Conservation (phyloP, 371 early-diverging fungal species). For the Homolaphlyctis polyrhiza region DNA sequence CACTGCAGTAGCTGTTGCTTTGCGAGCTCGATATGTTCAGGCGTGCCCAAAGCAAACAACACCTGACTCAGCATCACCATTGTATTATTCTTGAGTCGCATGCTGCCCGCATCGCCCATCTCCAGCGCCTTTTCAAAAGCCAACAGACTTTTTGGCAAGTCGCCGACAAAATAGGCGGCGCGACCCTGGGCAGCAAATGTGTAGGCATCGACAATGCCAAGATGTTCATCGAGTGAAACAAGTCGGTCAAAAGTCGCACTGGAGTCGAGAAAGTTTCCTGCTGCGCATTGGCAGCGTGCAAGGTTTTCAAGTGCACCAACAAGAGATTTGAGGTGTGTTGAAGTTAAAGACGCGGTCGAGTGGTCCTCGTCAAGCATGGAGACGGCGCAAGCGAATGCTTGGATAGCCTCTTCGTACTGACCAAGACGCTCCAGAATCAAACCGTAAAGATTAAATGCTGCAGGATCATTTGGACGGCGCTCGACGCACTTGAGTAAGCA, state of each 20-base stretch:
- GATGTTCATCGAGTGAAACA: conserved; percentile 19
- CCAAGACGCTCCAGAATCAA: conserved; percentile 68
- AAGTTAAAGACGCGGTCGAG: background rate
- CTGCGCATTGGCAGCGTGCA: conserved; percentile 58
- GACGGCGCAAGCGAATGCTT: conserved; percentile 59
- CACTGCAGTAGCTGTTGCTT: conserved; percentile 69
- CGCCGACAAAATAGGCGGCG: conserved; percentile 67
- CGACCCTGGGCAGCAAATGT: conserved; percentile 65
- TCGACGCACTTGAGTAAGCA: conserved; percentile 70
- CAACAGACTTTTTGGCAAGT: conserved; percentile 60
- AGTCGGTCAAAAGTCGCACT: conserved; percentile 32
- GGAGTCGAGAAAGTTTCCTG: conserved; percentile 23
- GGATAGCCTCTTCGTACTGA: conserved; percentile 61
- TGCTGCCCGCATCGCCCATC: conserved; percentile 18
- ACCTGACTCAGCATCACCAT: conserved; percentile 75
- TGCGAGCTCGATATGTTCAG: conserved; percentile 70
- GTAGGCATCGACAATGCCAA: conserved; percentile 8
- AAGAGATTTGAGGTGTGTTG: background rate
- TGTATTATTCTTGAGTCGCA: conserved; percentile 24
- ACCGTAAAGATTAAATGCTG: conserved; percentile 68
- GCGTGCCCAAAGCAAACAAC: conserved; percentile 78
- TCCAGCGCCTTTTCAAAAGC: conserved; percentile 70
- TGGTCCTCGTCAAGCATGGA: conserved; percentile 24
- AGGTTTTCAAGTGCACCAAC: conserved; percentile 48
- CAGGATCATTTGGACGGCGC: conserved; percentile 53